These are phyloP conservation scores for Zygotorulaspora florentina DNA, from an alignment of 805 yeast species.

Conservation along the genomic window DNA sequence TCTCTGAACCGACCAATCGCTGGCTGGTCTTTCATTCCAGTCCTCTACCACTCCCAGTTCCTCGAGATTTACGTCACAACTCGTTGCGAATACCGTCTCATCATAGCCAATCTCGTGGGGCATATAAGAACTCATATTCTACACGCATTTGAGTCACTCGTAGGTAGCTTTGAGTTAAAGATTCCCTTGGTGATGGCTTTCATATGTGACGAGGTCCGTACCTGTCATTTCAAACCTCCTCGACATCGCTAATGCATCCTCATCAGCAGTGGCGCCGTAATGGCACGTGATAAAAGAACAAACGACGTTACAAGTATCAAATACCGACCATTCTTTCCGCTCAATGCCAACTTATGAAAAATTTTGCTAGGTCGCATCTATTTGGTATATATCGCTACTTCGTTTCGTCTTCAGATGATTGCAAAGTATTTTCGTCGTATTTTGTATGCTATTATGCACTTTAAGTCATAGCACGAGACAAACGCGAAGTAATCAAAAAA, in stretches of 20 bases:
- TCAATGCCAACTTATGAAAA: no score
- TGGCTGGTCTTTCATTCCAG: slow-evolving; percentile 37
- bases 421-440: no score
- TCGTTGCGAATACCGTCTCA: slow-evolving; percentile 19
- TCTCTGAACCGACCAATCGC: slow-evolving; percentile 45
- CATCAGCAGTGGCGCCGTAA: not conserved
- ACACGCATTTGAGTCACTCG: not conserved
- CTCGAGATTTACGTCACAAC: slow-evolving; percentile 20
- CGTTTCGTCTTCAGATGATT: no score
- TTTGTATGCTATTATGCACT: not conserved
- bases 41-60: slow-evolving; percentile 32
- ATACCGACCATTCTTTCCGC: no score
- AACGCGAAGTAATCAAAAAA: not conserved
- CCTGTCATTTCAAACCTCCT: no score
- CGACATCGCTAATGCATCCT: no score
- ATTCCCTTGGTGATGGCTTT: no score
- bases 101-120: slow-evolving; percentile 17
- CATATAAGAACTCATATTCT: slow-evolving; percentile 7
- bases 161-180: no score
- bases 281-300: not conserved
- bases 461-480: not conserved
- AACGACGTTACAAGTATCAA: no score
- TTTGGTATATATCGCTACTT: no score
- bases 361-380: no score
- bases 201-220: no score